These are phyloP conservation scores for Cytauxzoon felis DNA, from an alignment of 169 alveolate species.

Conservation along the genomic window DNA sequence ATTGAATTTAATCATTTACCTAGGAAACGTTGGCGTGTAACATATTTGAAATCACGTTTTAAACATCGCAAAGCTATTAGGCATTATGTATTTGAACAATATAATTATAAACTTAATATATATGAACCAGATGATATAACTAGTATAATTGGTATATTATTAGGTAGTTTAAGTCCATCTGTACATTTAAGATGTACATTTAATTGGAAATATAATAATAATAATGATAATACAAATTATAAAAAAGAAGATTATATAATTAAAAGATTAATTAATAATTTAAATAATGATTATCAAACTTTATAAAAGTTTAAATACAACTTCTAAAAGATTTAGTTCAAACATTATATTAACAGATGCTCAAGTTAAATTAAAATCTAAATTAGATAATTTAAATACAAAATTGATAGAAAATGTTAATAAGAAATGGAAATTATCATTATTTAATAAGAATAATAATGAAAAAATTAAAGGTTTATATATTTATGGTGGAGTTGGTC, in stretches of 20 bases:
- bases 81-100: conserved; percentile 74
- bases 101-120: conserved; percentile 62
- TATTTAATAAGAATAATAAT: background rate
- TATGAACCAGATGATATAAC: conserved; percentile 53
- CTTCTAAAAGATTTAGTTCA: background rate
- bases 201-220: conserved; percentile 38
- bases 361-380: background rate
- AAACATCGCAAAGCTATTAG: conserved; percentile 74
- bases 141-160: conserved; percentile 14
- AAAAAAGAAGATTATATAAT: conserved; percentile 10
- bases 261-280: background rate
- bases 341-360: conserved; percentile 7
- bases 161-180: conserved; percentile 36
- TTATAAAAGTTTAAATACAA: background rate
- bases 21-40: conserved; percentile 71
- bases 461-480: conserved; percentile 35
- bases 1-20: conserved; percentile 50
- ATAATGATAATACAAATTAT: background rate
- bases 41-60: conserved; percentile 70
- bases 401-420: background rate
- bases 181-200: conserved; percentile 52
- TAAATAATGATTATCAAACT: background rate
- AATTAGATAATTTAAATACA: conserved; percentile 9
- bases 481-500: conserved; percentile 76
- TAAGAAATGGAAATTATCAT: background rate